Conservation (phyloP, 352 stramenopile genomes). For the Globisporangium ultimum region DNA sequence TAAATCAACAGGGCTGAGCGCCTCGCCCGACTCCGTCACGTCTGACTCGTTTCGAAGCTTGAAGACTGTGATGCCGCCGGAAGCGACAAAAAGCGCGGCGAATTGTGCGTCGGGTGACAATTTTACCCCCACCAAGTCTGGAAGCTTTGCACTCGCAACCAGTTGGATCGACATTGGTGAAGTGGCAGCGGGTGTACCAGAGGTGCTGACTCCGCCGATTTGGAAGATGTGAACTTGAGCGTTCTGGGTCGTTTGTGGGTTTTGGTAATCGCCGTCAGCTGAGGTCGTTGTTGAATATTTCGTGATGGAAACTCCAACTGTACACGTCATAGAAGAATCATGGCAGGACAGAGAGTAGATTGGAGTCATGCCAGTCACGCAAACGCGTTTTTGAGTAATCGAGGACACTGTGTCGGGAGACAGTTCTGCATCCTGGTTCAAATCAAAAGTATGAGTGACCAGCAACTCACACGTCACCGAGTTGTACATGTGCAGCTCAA, state of each 20-base stretch:
- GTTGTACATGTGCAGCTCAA: not conserved
- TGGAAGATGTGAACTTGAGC: slow-evolving; percentile 3
- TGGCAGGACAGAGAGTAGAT: not conserved
- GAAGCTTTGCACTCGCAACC: slow-evolving; percentile 5
- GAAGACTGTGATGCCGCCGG: slow-evolving; percentile 7
- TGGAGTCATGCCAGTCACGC: slow-evolving; percentile 8
- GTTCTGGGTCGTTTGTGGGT: not conserved
- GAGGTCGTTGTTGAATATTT: not conserved
- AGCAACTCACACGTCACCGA: not conserved
- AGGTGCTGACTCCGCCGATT: not conserved
- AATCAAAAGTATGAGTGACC: not conserved
- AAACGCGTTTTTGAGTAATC: not conserved
- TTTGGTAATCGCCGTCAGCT: not conserved
- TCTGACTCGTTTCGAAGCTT: not conserved
- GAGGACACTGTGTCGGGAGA: not conserved
- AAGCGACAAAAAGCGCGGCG: slow-evolving; percentile 18
- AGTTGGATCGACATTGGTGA: slow-evolving; percentile 2
- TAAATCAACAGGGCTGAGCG: slow-evolving; percentile 3
- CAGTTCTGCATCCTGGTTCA: not conserved
- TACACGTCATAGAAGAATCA: not conserved
- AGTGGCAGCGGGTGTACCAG: not conserved
- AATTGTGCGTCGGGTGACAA: slow-evolving; percentile 25
- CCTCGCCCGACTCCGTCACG: not conserved
- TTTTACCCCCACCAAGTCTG: slow-evolving; percentile 10
- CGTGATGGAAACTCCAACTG: slow-evolving; percentile 2